Evolutionary conservation across 2,329 filamentous ascomycete species (phyloP), one percentile per base, ranked within the genome.

Genomic region (Teratosphaeriaceae sp.): DNA sequence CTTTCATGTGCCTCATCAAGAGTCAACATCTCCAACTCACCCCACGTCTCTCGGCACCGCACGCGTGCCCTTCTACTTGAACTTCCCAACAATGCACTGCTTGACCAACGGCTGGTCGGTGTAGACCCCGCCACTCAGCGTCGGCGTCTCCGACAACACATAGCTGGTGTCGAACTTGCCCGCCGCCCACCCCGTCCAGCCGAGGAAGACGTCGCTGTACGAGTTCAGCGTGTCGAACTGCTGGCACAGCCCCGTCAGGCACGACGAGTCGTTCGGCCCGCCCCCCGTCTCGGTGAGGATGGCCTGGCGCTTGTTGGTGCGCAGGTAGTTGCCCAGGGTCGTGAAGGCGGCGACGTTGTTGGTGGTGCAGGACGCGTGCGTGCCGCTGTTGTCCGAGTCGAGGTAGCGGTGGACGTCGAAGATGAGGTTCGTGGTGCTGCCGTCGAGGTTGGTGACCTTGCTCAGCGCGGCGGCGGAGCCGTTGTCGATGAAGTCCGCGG

Each of bases 221-320:
- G 15, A 44, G 40, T 59, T 59, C 34, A 58, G 12, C 16, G 60
- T 46, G 26, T 51, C 54, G 3, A 49, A 30, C 22, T 46, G 27
- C 26, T 43, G 18, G 30, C 46, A 46, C 11, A 50, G 15, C n/a
- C 33, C 30, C 4, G 35, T 43, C 40, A 59, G 42, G 49, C 66
- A 68, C 15, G 64, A 45, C 37, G 57, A 51, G 49, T 58, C 63
- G 18, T 47, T 45, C 13, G 43, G 27, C 1, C 66, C 66, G 27
- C 65, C 65, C 35, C 66, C 66, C n/a, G 63, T 64, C 55, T 69
- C 66, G 5, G 65, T 63, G 18, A 68, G 47, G 19, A 69, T 61
- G 1, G 65, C 66, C 43, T 62, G 55, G 12, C 66, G 53, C 20
- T 57, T 56, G 48, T 68, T 65, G 19, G 49, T 49, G 12, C 62